These are phyloP conservation scores for Trichothecium roseum DNA, from an alignment of 2,329 filamentous ascomycete genomes.

Conservation along the genomic window DNA sequence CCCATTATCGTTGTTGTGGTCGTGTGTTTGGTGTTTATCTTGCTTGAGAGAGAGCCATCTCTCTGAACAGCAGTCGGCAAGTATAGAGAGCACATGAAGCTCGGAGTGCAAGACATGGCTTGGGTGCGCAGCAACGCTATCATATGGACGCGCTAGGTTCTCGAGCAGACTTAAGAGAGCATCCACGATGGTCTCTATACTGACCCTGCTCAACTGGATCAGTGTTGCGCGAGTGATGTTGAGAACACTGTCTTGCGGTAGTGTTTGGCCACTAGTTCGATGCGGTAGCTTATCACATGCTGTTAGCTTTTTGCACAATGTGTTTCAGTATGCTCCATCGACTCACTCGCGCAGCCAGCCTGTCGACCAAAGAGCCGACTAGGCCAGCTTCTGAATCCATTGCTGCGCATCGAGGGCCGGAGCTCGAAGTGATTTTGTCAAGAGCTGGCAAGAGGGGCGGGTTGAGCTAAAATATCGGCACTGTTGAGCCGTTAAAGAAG, in stretches of 20 bases:
- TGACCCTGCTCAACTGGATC: slow-evolving; percentile 46
- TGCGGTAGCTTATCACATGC: slow-evolving; percentile 49
- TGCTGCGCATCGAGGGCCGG: slow-evolving; percentile 5
- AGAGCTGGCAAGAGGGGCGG: no score
- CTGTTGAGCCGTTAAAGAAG: no score
- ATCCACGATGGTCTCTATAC: slow-evolving; percentile 44
- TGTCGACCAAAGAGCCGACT: slow-evolving; percentile 51
- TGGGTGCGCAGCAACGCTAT: slow-evolving; percentile 40
- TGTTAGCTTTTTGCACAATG: neutral
- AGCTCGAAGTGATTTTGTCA: no score
- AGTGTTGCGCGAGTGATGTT: slow-evolving; percentile 51
- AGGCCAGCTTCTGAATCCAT: slow-evolving; percentile 52
- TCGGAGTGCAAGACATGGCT: slow-evolving; percentile 53
- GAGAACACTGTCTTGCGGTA: slow-evolving; percentile 51
- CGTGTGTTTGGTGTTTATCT: slow-evolving; percentile 4
- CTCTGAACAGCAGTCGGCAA: slow-evolving; percentile 54
- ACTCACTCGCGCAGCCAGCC: slow-evolving; percentile 49
- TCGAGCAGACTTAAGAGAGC: slow-evolving; percentile 47
- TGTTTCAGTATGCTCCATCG: neutral
- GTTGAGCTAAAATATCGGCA: no score
- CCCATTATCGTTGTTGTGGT: slow-evolving; percentile 7
- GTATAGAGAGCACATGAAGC: slow-evolving; percentile 50
- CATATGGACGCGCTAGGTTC: slow-evolving; percentile 45
- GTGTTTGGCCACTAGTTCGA: slow-evolving; percentile 43
- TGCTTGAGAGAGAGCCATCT: slow-evolving; percentile 42